phyloP scores from a whole-genome alignment of 192 early-diverging fungal species.

The Spinellus fusiger region DNA sequence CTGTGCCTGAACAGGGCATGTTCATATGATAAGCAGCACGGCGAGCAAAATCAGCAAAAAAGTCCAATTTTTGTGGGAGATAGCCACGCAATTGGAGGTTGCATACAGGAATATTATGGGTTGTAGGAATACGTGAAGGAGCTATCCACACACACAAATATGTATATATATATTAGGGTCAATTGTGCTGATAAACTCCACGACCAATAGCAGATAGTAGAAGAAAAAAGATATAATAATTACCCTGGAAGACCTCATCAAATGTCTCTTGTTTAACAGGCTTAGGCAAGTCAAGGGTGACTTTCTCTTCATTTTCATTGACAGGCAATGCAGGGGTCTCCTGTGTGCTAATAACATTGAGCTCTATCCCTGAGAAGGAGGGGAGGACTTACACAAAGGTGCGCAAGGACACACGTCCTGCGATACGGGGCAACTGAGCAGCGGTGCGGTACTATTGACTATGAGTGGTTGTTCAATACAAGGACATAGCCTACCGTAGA shows the following conservation, averaged over 20 bases:
- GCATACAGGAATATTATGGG: slow-evolving; percentile 64
- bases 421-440: background rate
- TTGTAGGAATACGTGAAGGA: slow-evolving; percentile 44
- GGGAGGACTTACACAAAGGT: background rate
- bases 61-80: slow-evolving; percentile 81
- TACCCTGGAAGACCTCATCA: slow-evolving; percentile 24
- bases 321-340: too few relatives aligned
- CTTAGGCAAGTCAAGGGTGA: slow-evolving; percentile 10
- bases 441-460: background rate
- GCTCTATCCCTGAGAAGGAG: too few relatives aligned
- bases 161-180: background rate
- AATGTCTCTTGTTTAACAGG: slow-evolving; percentile 1
- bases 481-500: too few relatives aligned
- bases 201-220: background rate
- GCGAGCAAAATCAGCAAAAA: slow-evolving; percentile 78
- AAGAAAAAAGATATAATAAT: background rate
- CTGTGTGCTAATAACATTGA: too few relatives aligned
- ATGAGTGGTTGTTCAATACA: too few relatives aligned
- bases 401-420: background rate
- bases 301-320: too few relatives aligned
- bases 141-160: slow-evolving; percentile 1
- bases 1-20: slow-evolving; percentile 65
- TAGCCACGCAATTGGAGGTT: slow-evolving; percentile 74
- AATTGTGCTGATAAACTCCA: background rate
- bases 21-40: slow-evolving; percentile 70